Evolutionary conservation across 169 alveolate species (phyloP), one percentile per base, ranked within the genome.

Genomic region (Babesia bigemina): DNA sequence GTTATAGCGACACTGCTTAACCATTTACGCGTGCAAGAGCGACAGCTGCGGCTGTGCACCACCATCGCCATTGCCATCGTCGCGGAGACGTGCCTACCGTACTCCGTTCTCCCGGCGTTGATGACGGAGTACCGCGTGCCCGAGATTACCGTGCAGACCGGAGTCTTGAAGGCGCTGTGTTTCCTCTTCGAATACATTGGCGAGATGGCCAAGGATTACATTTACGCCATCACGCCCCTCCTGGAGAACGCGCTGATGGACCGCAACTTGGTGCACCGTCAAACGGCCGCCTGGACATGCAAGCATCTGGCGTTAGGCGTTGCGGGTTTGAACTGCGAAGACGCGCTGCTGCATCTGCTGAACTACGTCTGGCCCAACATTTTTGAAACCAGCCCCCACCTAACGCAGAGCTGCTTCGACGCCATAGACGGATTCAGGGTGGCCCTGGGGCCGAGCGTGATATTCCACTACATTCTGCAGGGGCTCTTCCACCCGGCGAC

Each of bases 401-500:
- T 96, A 10, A 91, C 96, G 19, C 97, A 97, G 93, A 98, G 99
- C 12, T 98, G 97, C 33, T 95, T 97, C 60, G 99, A 98, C 73
- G 99, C 99, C 11, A 93, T 97, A 36, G 99, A 98, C 75, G 99
- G 99, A 16, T 92, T 97, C 79, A 92, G 99, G 76, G 97, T 97
- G 42, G 95, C 99, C 12, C 91, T 98, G 33, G 99, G 99, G 2
- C 98, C 99, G 4, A 98, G 99, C 49, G 95, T 94, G 47, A 93
- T 98, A 14, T 89, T 98, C 76, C 92, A 94, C 60, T 98, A 98
- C 82, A 73, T 97, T 42, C 86, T 97, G 45, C 98, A 97, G 85
- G 99, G 99, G 8, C 87, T 98, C 57, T 98, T 97, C 92, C 99
- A 98, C 91, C 99, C 99, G n/a, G 99, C 99, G 17, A 94, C 99